Percentiles rank a stretch among this genome's conserved stretches.
Evolutionary conservation across 2,329 filamentous ascomycete species (phyloP).

Genomic region (Sarocladiaceae sp.): DNA sequence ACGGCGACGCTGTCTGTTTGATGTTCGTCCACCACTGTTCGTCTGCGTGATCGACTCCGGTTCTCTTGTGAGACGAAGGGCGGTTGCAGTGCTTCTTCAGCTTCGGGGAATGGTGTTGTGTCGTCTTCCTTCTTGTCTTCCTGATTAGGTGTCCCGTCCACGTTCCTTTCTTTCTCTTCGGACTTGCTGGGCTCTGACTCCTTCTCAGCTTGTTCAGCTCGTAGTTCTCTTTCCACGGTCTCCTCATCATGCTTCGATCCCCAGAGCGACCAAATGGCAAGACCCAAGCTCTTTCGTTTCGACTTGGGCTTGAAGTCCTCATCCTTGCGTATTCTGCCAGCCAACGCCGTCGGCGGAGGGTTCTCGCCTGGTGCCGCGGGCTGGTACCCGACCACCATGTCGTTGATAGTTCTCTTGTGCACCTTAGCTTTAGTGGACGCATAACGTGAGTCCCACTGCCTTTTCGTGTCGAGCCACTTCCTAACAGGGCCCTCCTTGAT

Average conservation of each 20-base stretch:
- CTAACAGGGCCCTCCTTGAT: conserved; percentile 75
- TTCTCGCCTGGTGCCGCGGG: conserved; percentile 66
- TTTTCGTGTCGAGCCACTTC: conserved; percentile 77
- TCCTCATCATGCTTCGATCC: conserved; percentile 83
- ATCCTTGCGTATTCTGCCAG: conserved; percentile 56
- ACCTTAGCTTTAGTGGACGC: conserved; percentile 64
- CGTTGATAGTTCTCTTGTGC: conserved; percentile 68
- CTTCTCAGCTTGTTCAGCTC: conserved; percentile 43
- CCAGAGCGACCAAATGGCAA: conserved; percentile 83
- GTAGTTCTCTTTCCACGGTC: conserved; percentile 58
- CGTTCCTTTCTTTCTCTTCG: neutral
- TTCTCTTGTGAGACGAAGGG: conserved; percentile 17
- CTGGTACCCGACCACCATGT: conserved; percentile 68
- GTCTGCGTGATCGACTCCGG: conserved; percentile 38
- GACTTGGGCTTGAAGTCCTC: conserved; percentile 36
- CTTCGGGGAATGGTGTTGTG: conserved; percentile 35
- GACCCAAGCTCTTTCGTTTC: conserved; percentile 65
- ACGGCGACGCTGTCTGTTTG: conserved; percentile 33
- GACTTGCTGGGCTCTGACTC: conserved; percentile 14
- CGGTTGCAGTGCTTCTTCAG: conserved; percentile 31
- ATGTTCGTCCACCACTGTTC: conserved; percentile 47
- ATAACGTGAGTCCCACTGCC: conserved; percentile 70
- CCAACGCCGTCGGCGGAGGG: conserved; percentile 81
- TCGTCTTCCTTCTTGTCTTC: conserved; percentile 35
- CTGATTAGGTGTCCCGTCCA: conserved; percentile 13